Conservation (phyloP, 345 rosid species). For the Carallia pectinifolia region DNA sequence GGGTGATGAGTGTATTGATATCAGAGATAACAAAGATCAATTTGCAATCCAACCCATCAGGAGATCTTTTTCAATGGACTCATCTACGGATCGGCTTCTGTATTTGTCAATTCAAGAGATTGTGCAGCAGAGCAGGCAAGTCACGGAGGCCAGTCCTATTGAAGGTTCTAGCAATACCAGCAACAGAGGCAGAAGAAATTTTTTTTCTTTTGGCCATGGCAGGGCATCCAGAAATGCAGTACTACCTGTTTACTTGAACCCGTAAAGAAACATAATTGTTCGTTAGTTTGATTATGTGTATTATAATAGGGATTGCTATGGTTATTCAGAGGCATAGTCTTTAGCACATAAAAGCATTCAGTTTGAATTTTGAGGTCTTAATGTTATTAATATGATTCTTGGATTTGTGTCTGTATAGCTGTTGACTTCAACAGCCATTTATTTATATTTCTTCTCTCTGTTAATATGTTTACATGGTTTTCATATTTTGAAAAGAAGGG, state of each 20-base stretch:
- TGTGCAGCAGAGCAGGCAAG: slow-evolving; percentile 41
- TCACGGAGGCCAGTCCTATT: slow-evolving; percentile 34
- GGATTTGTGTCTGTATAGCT: slow-evolving; percentile 14
- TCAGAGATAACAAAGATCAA: slow-evolving; percentile 45
- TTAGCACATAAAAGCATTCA: slow-evolving; percentile 24
- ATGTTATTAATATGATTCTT: slow-evolving; percentile 12
- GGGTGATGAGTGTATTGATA: slow-evolving; percentile 84
- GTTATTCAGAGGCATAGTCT: slow-evolving; percentile 24
- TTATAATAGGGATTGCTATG: slow-evolving; percentile 27
- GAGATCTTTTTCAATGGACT: slow-evolving; percentile 89
- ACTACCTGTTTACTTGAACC: slow-evolving; percentile 59
- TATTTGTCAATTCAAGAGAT: slow-evolving; percentile 56
- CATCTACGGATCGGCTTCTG: slow-evolving; percentile 59
- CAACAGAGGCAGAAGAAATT: slow-evolving; percentile 50
- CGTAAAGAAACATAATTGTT: slow-evolving; percentile 23
- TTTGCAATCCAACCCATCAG: slow-evolving; percentile 67
- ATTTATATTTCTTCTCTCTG: slow-evolving; percentile 2
- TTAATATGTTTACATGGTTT: not conserved
- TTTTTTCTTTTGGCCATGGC: slow-evolving; percentile 70
- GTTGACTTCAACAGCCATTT: slow-evolving; percentile 24
- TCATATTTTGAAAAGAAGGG: not conserved
- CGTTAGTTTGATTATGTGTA: slow-evolving; percentile 8
- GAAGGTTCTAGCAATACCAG: slow-evolving; percentile 35
- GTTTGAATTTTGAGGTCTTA: slow-evolving; percentile 16
- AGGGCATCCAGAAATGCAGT: slow-evolving; percentile 63